phyloP scores from a whole-genome alignment of 2,329 filamentous ascomycete genomes.

The Aciculosporium take region DNA sequence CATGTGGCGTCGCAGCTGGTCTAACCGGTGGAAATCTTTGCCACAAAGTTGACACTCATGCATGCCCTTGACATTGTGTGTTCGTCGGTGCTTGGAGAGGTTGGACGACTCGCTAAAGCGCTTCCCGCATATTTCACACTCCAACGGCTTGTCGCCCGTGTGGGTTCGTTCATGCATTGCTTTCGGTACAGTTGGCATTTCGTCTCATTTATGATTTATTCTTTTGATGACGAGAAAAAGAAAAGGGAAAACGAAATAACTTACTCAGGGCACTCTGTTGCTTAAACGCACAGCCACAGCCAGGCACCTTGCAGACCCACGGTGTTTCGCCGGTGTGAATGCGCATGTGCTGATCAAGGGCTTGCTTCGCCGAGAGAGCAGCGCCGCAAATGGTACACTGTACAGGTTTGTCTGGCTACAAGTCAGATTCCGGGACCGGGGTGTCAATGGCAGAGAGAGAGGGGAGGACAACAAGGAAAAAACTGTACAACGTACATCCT shows the following conservation, averaged over 20 bases:
- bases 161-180: conserved; percentile 56
- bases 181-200: conserved; percentile 16
- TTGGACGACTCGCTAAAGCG: conserved; percentile 52
- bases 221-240: background rate
- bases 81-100: conserved; percentile 50
- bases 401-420: conserved; percentile 42
- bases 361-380: conserved; percentile 51
- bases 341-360: conserved; percentile 51
- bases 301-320: conserved; percentile 36
- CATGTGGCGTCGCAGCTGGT: conserved; percentile 45
- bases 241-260: conserved; percentile 11
- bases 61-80: conserved; percentile 38
- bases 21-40: conserved; percentile 43
- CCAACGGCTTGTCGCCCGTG: conserved; percentile 48
- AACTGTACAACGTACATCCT: conserved; percentile 33
- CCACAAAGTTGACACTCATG: conserved; percentile 39
- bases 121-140: conserved; percentile 44
- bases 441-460: background rate
- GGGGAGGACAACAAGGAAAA: too few species aligned
- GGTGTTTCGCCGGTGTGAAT: conserved; percentile 54
- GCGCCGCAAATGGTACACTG: conserved; percentile 40
- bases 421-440: too few species aligned
- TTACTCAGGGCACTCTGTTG: conserved; percentile 53
- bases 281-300: conserved; percentile 46
- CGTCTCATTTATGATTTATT: too few species aligned